These are phyloP conservation scores for Forsythia suspensa DNA, from an alignment of 257 asterid genomes.

Conservation along the genomic window DNA sequence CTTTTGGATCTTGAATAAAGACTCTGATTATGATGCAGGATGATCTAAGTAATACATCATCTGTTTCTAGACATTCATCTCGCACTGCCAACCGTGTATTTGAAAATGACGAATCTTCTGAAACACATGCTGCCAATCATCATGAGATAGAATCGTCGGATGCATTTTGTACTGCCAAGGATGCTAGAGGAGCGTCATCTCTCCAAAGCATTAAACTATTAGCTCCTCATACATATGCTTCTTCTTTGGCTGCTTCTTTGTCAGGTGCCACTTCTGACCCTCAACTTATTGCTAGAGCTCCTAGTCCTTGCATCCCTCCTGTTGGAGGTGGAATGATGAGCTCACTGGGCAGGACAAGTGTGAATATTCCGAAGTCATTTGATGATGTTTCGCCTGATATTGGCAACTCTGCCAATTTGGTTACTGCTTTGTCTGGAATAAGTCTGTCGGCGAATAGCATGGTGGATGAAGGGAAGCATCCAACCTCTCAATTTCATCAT, in stretches of 20 bases:
- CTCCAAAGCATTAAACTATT: conserved; percentile 37
- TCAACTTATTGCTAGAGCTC: conserved; percentile 50
- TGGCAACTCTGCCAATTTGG: conserved; percentile 50
- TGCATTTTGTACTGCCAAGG: conserved; percentile 34
- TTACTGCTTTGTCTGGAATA: conserved; percentile 64
- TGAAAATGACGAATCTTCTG: conserved; percentile 44
- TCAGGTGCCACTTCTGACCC: conserved; percentile 61
- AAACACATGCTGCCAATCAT: conserved; percentile 34
- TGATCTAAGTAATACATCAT: conserved; percentile 33
- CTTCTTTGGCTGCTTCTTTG: conserved; percentile 53
- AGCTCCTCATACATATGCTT: conserved; percentile 48
- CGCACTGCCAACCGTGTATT: conserved; percentile 43
- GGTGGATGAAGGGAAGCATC: conserved; percentile 45
- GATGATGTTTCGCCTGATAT: conserved; percentile 35
- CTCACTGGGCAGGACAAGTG: conserved; percentile 41
- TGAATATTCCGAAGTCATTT: conserved; percentile 26
- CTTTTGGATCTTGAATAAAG: conserved; percentile 14
- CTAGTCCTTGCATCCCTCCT: conserved; percentile 59
- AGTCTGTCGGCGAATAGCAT: conserved; percentile 48
- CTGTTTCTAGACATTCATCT: conserved; percentile 47
- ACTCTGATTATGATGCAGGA: conserved; percentile 44
- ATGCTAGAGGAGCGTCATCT: conserved; percentile 36
- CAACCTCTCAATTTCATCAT: conserved; percentile 33
- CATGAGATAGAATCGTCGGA: conserved; percentile 44
- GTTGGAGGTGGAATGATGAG: conserved; percentile 44